Conservation (phyloP, 2,329 filamentous ascomycete species). For the Harringtonia aguacate region DNA sequence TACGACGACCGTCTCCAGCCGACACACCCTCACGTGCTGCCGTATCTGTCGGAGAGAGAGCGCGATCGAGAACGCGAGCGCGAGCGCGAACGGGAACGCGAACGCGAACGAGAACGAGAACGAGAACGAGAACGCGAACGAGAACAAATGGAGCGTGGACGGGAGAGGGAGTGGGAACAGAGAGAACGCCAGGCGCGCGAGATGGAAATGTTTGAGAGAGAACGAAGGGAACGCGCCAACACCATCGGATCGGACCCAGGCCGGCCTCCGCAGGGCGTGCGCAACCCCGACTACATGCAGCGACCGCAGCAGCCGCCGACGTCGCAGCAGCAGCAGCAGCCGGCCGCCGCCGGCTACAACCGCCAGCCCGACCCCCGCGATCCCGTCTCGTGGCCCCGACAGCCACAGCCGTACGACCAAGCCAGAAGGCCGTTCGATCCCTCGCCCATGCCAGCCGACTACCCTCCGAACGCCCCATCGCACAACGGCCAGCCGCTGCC, state of each 20-base stretch:
- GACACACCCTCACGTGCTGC: conserved; percentile 14
- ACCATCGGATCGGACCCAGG: conserved; percentile 8
- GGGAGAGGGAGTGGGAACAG: conserved; percentile 22
- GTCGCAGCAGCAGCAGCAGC: conserved; percentile 14
- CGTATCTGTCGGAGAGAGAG: conserved; percentile 38
- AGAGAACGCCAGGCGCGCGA: conserved; percentile 19
- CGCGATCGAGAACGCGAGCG: conserved; percentile 24
- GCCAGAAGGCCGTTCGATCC: conserved; percentile 29
- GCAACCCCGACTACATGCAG: conserved; percentile 30
- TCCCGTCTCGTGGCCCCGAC: conserved; percentile 24
- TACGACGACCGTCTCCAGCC: conserved; percentile 35
- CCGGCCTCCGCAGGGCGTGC: conserved; percentile 30
- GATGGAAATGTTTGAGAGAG: conserved; percentile 18
- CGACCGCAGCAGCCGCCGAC: conserved; percentile 14
- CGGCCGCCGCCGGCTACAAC: conserved; percentile 34
- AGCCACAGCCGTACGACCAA: conserved; percentile 29
- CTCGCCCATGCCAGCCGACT: conserved; percentile 29
- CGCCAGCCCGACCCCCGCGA: conserved; percentile 32
- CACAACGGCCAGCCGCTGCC: conserved; percentile 6
- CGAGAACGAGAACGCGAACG: conserved; percentile 17
- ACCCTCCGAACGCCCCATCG: conserved; percentile 31
- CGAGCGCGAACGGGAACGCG: conserved; percentile 17
- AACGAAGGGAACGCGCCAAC: conserved; percentile 28
- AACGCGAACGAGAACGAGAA: conserved; percentile 9
- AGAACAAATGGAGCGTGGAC: conserved; percentile 28